Evolutionary conservation across 257 asterid species (phyloP), one percentile per base, ranked within the genome.

Genomic region (Solanum gandarillasii): DNA sequence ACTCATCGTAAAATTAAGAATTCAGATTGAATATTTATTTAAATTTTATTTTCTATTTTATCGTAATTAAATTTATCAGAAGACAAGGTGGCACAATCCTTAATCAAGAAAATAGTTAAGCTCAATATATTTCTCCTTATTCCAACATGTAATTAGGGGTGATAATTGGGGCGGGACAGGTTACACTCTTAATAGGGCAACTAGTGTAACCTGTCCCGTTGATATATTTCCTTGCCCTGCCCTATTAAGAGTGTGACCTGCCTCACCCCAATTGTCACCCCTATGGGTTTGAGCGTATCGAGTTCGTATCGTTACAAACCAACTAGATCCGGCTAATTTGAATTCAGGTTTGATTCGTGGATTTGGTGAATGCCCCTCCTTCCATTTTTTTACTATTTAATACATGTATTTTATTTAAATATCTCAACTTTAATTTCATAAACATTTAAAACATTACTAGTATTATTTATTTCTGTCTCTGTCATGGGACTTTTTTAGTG

Each of bases 401-500:
- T 67, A 27, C 29, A 27, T 68, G 7, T 27, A 27, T 27, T 25
- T 2, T 46, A 14, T 29, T 18, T 18, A 81, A 81, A 46, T 46
- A 81, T 81, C 85, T 81, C 85, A 48, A 29, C 70, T 29, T 29
- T 32, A 29, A 82, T 29, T 48, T 81, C 41, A 31, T 81, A 20
- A 46, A 48, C 25, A 82, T 82, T 35, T 34, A 29, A 29, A 79
- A 82, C 21, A 58, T 20, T 23, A 41, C 46, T 16, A 46, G 48
- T 41, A 36, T 67, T 38, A 85, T 85, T 85, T 85, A 71, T 3
- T 85, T 85, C 5, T 27, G 27, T 85, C 82, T 67, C 32, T 85
- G 81, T 85, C 79, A 38, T 68, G 65, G 90, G 91, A 83, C 89
- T 72, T 90, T 84, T 86, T 88, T 92, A 21, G 90, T 86, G 89